Percentiles rank a stretch among this genome's conserved stretches.
Evolutionary conservation across 2,329 filamentous ascomycete genomes (phyloP).

Genomic region (Hypoxylon sp.): DNA sequence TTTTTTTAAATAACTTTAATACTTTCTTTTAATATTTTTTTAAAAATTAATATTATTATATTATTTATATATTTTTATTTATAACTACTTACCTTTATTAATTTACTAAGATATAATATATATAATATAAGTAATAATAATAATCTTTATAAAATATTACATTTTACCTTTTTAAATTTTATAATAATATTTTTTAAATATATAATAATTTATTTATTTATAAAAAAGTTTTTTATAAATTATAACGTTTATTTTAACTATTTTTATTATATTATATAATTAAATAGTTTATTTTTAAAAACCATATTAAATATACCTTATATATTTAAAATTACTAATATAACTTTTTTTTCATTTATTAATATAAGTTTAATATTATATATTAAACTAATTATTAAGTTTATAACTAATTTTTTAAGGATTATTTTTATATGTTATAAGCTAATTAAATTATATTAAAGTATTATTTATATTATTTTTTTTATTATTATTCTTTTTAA

Average conservation of each 20-base stretch:
- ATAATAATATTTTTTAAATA: slow-evolving; percentile 5
- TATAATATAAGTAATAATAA: slow-evolving; percentile 15
- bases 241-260: slow-evolving; percentile 10
- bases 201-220: slow-evolving; percentile 11
- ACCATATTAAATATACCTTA: slow-evolving; percentile 12
- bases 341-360: slow-evolving; percentile 13
- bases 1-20: too few species aligned
- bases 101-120: slow-evolving; percentile 16
- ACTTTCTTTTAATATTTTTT: slow-evolving; percentile 14
- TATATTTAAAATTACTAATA: slow-evolving; percentile 15
- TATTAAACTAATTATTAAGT: slow-evolving; percentile 10
- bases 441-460: slow-evolving; percentile 4
- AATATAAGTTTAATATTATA: slow-evolving; percentile 17
- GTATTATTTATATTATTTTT: background rate
- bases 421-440: slow-evolving; percentile 17
- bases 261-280: slow-evolving; percentile 13
- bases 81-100: slow-evolving; percentile 10
- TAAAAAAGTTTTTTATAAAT: slow-evolving; percentile 3
- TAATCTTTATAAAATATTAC: slow-evolving; percentile 13
- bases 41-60: slow-evolving; percentile 13
- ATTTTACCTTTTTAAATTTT: slow-evolving; percentile 2
- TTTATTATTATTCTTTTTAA: background rate
- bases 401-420: slow-evolving; percentile 12
- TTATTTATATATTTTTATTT: slow-evolving; percentile 16
- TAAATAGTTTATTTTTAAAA: slow-evolving; percentile 15